phyloP scores from a whole-genome alignment of 2,329 filamentous ascomycete genomes.

The Fusarium buharicum region DNA sequence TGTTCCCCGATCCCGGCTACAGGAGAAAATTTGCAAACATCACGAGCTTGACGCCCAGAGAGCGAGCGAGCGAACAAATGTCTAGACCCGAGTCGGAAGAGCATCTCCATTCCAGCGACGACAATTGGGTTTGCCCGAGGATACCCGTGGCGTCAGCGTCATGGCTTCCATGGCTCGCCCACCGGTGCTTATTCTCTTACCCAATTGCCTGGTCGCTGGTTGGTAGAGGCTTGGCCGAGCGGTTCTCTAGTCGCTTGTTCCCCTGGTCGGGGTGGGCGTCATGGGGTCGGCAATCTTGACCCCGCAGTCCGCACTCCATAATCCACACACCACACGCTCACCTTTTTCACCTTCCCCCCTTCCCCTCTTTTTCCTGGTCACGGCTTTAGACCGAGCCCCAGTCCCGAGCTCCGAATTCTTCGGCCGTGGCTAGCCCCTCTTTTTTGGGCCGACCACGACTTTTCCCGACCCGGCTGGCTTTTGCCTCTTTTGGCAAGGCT shows the following conservation, averaged over 20 bases:
- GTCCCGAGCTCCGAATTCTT: conserved; percentile 34
- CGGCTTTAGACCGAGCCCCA: conserved; percentile 39
- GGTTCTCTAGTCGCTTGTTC: conserved; percentile 34
- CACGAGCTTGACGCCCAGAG: conserved; percentile 29
- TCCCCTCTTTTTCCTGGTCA: conserved; percentile 14
- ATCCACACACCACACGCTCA: conserved; percentile 18
- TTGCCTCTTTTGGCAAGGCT: conserved; percentile 24
- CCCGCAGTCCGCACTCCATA: conserved; percentile 33
- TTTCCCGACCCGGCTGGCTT: conserved; percentile 36
- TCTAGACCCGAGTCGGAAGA: conserved; percentile 29
- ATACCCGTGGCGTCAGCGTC: conserved; percentile 41
- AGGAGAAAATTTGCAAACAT: conserved; percentile 26
- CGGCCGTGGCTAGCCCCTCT: conserved; percentile 36
- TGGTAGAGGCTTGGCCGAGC: conserved; percentile 41
- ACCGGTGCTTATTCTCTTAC: conserved; percentile 47
- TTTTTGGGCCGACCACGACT: conserved; percentile 39
- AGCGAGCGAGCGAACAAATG: conserved; percentile 16
- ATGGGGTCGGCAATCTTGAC: conserved; percentile 45
- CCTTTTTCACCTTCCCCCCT: conserved; percentile 21
- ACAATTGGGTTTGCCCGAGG: conserved; percentile 43
- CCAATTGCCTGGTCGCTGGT: conserved; percentile 45
- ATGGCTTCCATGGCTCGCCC: conserved; percentile 41
- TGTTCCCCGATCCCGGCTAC: conserved; percentile 8
- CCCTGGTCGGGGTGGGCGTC: conserved; percentile 41
- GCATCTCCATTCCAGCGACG: conserved; percentile 40